phyloP scores from a whole-genome alignment of 2,329 filamentous ascomycete species.

The Alternaria ventricosa region DNA sequence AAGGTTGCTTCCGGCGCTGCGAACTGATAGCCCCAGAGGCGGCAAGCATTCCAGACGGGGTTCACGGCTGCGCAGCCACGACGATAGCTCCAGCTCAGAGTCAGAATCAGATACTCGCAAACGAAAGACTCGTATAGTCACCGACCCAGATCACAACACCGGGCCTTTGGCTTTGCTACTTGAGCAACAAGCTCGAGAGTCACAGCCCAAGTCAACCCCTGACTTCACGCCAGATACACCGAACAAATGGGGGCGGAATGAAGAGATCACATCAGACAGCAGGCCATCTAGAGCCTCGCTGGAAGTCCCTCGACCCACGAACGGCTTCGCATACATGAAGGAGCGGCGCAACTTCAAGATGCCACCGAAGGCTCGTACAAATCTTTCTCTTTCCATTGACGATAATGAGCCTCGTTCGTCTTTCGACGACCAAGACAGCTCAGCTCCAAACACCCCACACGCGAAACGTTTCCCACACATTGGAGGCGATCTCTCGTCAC shows the following conservation, averaged over 20 bases:
- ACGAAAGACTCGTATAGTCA: conserved; percentile 59
- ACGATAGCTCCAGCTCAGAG: conserved; percentile 41
- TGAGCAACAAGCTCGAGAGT: conserved; percentile 51
- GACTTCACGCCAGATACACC: conserved; percentile 52
- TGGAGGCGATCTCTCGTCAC: conserved; percentile 46
- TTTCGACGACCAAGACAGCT: conserved; percentile 47
- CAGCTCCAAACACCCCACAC: conserved; percentile 48
- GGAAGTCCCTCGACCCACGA: conserved; percentile 28
- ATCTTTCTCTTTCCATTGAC: conserved; percentile 26
- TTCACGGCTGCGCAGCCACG: conserved; percentile 35
- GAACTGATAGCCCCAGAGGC: conserved; percentile 40
- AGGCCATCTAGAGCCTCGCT: conserved; percentile 30
- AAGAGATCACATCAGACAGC: conserved; percentile 25
- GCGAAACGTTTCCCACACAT: conserved; percentile 41
- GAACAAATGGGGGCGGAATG: conserved; percentile 47
- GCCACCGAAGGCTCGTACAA: conserved; percentile 26
- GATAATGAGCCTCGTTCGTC: conserved; percentile 48
- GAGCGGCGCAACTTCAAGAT: conserved; percentile 27
- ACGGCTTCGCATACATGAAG: conserved; percentile 26
- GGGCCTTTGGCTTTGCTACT: conserved; percentile 57
- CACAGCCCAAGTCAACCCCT: conserved; percentile 45
- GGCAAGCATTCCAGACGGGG: conserved; percentile 40
- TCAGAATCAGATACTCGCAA: conserved; percentile 58
- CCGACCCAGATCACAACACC: conserved; percentile 51
- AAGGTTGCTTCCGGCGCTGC: conserved; percentile 39